Percentiles rank a stretch among this genome's conserved stretches.
phyloP scores from a whole-genome alignment of 179 eudicot genomes.

The Carnegiea gigantea region DNA sequence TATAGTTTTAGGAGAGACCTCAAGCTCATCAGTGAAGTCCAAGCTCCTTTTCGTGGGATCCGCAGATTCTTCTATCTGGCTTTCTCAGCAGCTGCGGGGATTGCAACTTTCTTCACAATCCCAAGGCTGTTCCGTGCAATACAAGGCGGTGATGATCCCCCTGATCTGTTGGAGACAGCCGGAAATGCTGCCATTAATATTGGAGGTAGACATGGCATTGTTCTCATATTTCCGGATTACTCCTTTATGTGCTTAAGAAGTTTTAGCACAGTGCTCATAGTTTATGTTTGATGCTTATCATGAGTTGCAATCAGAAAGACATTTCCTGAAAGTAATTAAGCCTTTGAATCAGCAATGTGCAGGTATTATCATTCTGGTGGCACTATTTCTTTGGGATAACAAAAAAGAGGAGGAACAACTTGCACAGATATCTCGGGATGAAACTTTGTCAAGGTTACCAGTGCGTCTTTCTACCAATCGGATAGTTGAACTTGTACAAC shows the following conservation, averaged over 20 bases:
- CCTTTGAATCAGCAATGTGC: slow-evolving; percentile 65
- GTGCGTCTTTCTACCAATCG: slow-evolving; percentile 96
- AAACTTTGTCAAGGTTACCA: slow-evolving; percentile 93
- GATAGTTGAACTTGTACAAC: slow-evolving; percentile 90
- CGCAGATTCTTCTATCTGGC: slow-evolving; percentile 91
- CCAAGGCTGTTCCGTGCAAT: slow-evolving; percentile 80
- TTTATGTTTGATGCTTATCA: background rate
- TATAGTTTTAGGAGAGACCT: slow-evolving; percentile 94
- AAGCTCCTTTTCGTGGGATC: slow-evolving; percentile 98
- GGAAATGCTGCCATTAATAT: slow-evolving; percentile 77
- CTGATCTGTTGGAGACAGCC: slow-evolving; percentile 70
- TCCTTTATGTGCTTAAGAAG: background rate
- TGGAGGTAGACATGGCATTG: slow-evolving; percentile 56
- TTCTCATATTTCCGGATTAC: background rate
- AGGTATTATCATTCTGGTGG: slow-evolving; percentile 78
- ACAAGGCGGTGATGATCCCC: slow-evolving; percentile 83
- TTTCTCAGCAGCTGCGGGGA: slow-evolving; percentile 95
- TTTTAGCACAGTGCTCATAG: slow-evolving; percentile 3
- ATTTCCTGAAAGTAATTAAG: slow-evolving; percentile 42
- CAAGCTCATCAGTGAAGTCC: slow-evolving; percentile 98
- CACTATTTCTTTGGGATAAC: slow-evolving; percentile 89
- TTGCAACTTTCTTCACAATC: slow-evolving; percentile 70
- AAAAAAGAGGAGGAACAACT: slow-evolving; percentile 96
- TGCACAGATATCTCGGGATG: slow-evolving; percentile 84
- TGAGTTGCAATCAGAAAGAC: background rate